Base-by-base conservation (phyloP, 352 stramenopile genomes). In the Phytophthora aleatoria region DNA sequence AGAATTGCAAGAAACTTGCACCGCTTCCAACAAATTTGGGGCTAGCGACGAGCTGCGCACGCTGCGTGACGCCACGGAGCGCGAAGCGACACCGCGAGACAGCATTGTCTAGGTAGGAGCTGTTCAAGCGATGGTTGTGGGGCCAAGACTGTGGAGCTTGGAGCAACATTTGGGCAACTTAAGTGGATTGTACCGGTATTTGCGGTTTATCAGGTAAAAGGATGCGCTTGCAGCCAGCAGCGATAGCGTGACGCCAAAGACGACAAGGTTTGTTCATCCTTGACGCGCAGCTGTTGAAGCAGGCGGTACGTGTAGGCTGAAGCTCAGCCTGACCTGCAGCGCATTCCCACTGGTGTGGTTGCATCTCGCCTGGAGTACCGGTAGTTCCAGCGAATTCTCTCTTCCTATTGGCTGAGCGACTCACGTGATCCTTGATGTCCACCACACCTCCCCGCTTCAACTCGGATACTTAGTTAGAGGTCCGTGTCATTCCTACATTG, bases 401-500 rank as follows among this genome's bases (percentile, higher is more conserved):
- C 3, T 13, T 57, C 28, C 27, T 8, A 57, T 64, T 64, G 36
- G 60, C 38, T 30, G 9, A 47, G 28, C 41, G 9, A 1, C 5
- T 57, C 27, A 48, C 50, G 42, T 27, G 28, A 57, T 63, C 53
- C 3, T 16, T 36, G 35, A 51, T 66, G 27, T 61, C 20, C n/a
- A 55, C 24, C 20, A 58, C 45, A 57, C 41, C 10, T 28, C 5
- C 35, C 12, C 2, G 39, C 64, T 72, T 67, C 64, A 72, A 64
- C 51, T 39, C 33, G 33, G 9, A 41, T 11, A 15, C 35, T 15
- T 41, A n/a, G 10, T n/a, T 1, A 41, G 12, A 4, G 35, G 3
- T n/a, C 10, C 5, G 10, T 41, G 35, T 39, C 61, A 72, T 64
- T 63, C 42, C 36, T 57, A 27, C 30, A 67, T 66, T 71, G 41